A percentile compares a stretch with the other conserved stretches of the same genome.
These are phyloP conservation scores for Hevea brasiliensis DNA, from an alignment of 345 rosid species.

Conservation along the genomic window DNA sequence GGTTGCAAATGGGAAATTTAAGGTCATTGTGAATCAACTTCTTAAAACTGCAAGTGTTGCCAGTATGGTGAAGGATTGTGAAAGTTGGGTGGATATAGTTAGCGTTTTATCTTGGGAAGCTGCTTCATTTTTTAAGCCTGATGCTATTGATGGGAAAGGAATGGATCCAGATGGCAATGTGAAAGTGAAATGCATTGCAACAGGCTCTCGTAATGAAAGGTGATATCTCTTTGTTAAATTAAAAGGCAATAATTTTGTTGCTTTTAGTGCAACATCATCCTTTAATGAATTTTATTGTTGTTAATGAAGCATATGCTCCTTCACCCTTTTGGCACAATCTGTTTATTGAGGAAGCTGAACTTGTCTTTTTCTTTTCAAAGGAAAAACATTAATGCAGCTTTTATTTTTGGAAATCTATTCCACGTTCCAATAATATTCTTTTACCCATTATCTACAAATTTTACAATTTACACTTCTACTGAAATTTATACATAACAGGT, in stretches of 20 bases:
- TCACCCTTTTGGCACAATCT: not conserved
- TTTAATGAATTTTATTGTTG: not conserved
- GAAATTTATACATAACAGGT: not conserved
- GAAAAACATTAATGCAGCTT: not conserved
- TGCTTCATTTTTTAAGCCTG: slow-evolving; percentile 69
- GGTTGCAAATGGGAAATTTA: slow-evolving; percentile 71
- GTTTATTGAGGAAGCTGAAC: not conserved
- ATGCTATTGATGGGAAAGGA: slow-evolving; percentile 54
- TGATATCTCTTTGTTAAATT: slow-evolving; percentile 12
- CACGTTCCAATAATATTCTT: not conserved
- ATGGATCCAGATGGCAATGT: slow-evolving; percentile 58
- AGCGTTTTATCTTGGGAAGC: slow-evolving; percentile 86
- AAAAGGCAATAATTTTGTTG: no score
- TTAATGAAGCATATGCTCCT: not conserved
- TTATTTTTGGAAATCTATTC: not conserved
- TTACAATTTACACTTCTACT: no score
- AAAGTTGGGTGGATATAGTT: slow-evolving; percentile 72
- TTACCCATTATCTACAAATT: not conserved
- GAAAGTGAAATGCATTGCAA: slow-evolving; percentile 93
- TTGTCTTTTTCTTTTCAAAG: not conserved
- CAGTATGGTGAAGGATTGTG: slow-evolving; percentile 37
- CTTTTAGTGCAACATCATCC: no score
- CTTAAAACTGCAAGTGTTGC: slow-evolving; percentile 54
- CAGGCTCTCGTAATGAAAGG: slow-evolving; percentile 76
- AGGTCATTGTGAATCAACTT: slow-evolving; percentile 56